Conservation (phyloP, 352 stramenopile species). For the Pythium phragmiticola region DNA sequence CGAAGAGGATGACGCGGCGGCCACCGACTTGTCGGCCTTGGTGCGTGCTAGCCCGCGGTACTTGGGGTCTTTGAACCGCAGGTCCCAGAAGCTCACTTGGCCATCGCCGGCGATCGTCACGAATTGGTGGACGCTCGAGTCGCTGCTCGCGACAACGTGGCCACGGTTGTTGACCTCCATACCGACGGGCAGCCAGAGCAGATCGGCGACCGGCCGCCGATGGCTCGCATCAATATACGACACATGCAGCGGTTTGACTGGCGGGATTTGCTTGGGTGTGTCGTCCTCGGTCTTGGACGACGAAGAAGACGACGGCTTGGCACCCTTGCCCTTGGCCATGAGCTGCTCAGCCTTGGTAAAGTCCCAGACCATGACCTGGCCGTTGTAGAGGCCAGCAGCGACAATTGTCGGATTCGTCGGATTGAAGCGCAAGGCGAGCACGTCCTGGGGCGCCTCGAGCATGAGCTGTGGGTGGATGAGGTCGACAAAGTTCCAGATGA, state of each 20-base stretch:
- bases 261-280: constrained; percentile 54
- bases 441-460: constrained; percentile 90
- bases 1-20: not conserved
- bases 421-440: constrained; percentile 89
- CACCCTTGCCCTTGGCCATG: constrained; percentile 52
- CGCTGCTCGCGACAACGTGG: constrained; percentile 59
- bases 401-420: constrained; percentile 82
- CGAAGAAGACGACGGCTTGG: constrained; percentile 28
- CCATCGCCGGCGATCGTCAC: constrained; percentile 91
- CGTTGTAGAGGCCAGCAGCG: constrained; percentile 78
- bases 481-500: constrained; percentile 94
- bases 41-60: constrained; percentile 63
- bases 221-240: constrained; percentile 89
- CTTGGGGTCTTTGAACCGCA: constrained; percentile 88
- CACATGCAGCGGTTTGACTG: constrained; percentile 70
- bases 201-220: constrained; percentile 80
- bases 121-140: constrained; percentile 77
- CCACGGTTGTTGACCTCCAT: constrained; percentile 90
- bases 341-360: constrained; percentile 74
- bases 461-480: constrained; percentile 93
- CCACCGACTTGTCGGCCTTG: constrained; percentile 55
- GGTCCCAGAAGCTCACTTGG: constrained; percentile 92
- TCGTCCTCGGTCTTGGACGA: constrained; percentile 37
- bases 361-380: constrained; percentile 92
- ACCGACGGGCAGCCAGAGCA: constrained; percentile 83